A percentile compares a stretch with the other conserved stretches of the same genome.
Conservation (phyloP, 1,139 yeast species). For the Pichia sp. region DNA sequence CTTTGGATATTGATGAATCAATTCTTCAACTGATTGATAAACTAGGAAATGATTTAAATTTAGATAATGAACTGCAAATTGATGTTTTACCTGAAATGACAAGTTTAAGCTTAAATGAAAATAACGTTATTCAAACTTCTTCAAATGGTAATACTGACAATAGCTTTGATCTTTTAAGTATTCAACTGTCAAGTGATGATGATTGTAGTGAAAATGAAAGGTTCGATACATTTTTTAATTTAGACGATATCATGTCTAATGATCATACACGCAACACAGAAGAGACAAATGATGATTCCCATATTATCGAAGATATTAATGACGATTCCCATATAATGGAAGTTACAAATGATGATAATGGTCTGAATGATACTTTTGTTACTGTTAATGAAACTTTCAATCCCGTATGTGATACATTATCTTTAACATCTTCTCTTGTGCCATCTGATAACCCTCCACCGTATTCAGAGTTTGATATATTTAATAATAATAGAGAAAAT, state of each 20-base stretch:
- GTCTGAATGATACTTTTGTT: background rate
- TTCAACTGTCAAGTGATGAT: slow-evolving; percentile 12
- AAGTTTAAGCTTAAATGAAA: background rate
- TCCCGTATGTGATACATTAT: background rate
- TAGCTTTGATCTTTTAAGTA: slow-evolving; percentile 8
- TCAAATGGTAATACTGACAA: background rate
- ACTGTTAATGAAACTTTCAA: background rate
- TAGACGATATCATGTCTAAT: background rate
- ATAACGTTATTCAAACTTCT: background rate
- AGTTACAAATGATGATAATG: background rate
- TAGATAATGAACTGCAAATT: slow-evolving; percentile 7
- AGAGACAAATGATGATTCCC: background rate
- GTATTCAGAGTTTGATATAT: slow-evolving; percentile 8
- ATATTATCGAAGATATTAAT: background rate
- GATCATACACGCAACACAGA: background rate
- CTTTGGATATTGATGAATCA: slow-evolving; percentile 5
- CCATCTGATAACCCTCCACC: slow-evolving; percentile 10
- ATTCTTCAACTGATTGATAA: slow-evolving; percentile 3
- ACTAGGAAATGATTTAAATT: background rate
- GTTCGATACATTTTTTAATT: slow-evolving; percentile 8
- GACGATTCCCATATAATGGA: background rate
- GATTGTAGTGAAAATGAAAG: slow-evolving; percentile 8
- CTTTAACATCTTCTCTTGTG: background rate
- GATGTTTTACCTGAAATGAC: slow-evolving; percentile 2
- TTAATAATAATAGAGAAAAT: background rate